Evolutionary conservation across 768 basidiomycete species (phyloP).

Genomic region (Kwoniella mangroviensis): DNA sequence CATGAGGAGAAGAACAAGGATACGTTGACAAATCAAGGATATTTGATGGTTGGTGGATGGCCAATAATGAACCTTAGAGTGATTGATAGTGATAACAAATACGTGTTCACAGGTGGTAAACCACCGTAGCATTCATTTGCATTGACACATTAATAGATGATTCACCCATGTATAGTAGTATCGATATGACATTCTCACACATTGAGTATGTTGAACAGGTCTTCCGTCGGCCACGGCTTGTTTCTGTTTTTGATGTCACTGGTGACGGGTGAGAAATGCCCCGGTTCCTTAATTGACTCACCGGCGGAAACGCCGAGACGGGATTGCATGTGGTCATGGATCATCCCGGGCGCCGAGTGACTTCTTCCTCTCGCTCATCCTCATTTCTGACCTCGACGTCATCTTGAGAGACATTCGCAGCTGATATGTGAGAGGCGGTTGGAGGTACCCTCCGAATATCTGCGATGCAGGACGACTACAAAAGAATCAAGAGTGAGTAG

Average conservation of each 20-base stretch:
- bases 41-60: slow-evolving; percentile 39
- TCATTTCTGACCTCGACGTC: too few species aligned
- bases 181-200: too few species aligned
- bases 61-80: slow-evolving; percentile 41
- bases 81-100: slow-evolving; percentile 19
- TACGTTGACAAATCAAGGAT: background rate
- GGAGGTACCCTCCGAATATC: too few species aligned
- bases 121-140: background rate
- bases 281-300: background rate
- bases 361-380: too few species aligned
- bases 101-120: background rate
- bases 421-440: too few species aligned
- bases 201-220: background rate
- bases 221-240: background rate
- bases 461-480: too few species aligned
- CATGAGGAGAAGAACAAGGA: background rate
- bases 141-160: background rate
- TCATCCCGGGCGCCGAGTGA: too few species aligned
- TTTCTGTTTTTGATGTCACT: background rate
- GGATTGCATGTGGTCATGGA: background rate
- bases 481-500: too few species aligned
- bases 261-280: background rate
- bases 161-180: too few species aligned
- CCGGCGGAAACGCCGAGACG: background rate
- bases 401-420: too few species aligned